These are phyloP conservation scores for Spathaspora hagerdaliae DNA, from an alignment of 805 yeast species.

Conservation along the genomic window DNA sequence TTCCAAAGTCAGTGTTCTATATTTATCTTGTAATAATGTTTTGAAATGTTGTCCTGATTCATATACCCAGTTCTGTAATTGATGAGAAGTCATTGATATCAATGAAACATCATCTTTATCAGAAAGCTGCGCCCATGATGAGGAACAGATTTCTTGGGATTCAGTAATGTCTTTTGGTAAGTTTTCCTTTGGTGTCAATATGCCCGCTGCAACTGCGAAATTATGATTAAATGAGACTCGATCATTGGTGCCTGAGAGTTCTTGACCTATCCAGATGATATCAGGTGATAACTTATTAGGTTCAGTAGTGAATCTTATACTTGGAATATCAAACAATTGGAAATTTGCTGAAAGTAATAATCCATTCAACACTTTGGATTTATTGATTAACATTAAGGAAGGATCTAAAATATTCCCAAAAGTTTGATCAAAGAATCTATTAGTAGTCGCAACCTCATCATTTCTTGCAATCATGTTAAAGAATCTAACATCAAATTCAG, in stretches of 20 bases:
- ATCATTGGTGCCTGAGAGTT: constrained; percentile 20
- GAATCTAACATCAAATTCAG: constrained; percentile 12
- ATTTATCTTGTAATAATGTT: constrained; percentile 13
- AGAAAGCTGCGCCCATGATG: constrained; percentile 34
- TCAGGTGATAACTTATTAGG: constrained; percentile 16
- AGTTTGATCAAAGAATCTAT: constrained; percentile 17
- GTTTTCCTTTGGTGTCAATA: constrained; percentile 25
- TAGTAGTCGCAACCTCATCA: constrained; percentile 6
- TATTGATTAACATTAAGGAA: constrained; percentile 24
- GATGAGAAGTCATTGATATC: constrained; percentile 30
- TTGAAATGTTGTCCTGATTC: constrained; percentile 11
- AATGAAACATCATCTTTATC: constrained; percentile 20
- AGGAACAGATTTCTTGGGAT: constrained; percentile 31
- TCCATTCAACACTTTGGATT: constrained; percentile 22
- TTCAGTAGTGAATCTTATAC: constrained; percentile 14
- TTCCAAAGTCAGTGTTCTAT: constrained; percentile 4
- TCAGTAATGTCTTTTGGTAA: constrained; percentile 14
- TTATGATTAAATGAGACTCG: constrained; percentile 20
- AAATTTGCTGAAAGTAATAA: constrained; percentile 22
- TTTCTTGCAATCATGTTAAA: constrained; percentile 15
- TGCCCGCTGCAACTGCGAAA: constrained; percentile 26
- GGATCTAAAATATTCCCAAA: constrained; percentile 25
- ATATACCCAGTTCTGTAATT: constrained; percentile 25
- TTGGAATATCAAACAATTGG: constrained; percentile 17
- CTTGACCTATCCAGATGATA: constrained; percentile 32